Conservation (phyloP, 768 basidiomycete genomes). For the Sistotremastrum niveocremeum region DNA sequence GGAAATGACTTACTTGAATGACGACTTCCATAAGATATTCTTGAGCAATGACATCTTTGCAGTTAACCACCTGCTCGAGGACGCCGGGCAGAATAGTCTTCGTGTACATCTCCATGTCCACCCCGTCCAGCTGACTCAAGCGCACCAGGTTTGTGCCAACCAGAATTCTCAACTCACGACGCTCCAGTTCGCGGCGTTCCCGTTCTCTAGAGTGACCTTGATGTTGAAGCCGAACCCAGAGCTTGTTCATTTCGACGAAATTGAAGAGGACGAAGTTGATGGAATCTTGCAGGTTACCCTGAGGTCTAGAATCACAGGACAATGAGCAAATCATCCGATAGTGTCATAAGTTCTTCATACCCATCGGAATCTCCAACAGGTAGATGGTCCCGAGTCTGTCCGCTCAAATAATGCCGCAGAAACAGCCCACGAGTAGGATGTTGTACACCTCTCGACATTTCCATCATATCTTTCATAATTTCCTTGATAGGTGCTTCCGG, state of each 20-base stretch:
- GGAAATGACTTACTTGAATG: conserved; percentile 57
- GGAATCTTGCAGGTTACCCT: conserved; percentile 88
- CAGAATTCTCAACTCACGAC: conserved; percentile 86
- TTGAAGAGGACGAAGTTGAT: conserved; percentile 94
- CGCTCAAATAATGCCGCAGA: conserved; percentile 89
- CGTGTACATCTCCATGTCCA: conserved; percentile 88
- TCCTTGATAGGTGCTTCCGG: conserved; percentile 96
- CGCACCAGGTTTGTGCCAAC: conserved; percentile 98
- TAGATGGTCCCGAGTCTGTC: conserved; percentile 92
- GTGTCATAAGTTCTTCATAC: conserved; percentile 27
- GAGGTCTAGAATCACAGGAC: conserved; percentile 37
- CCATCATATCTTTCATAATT: conserved; percentile 99
- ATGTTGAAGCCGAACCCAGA: conserved; percentile 97
- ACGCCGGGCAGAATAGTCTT: conserved; percentile 79
- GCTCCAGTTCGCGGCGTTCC: conserved; percentile 94
- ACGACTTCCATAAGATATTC: conserved; percentile 99
- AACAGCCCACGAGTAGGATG: conserved; percentile 97
- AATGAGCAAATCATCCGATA: conserved; percentile 10
- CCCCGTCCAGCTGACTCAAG: conserved; percentile 88
- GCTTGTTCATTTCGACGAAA: conserved; percentile 99
- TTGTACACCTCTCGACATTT: conserved; percentile 95
- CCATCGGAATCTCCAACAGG: conserved; percentile 76
- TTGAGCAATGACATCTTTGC: conserved; percentile 97
- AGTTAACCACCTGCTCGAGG: conserved; percentile 93
- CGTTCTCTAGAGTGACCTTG: conserved; percentile 95